Conservation (phyloP, 805 yeast species). For the Vanderwaltozyma yarrowii region DNA sequence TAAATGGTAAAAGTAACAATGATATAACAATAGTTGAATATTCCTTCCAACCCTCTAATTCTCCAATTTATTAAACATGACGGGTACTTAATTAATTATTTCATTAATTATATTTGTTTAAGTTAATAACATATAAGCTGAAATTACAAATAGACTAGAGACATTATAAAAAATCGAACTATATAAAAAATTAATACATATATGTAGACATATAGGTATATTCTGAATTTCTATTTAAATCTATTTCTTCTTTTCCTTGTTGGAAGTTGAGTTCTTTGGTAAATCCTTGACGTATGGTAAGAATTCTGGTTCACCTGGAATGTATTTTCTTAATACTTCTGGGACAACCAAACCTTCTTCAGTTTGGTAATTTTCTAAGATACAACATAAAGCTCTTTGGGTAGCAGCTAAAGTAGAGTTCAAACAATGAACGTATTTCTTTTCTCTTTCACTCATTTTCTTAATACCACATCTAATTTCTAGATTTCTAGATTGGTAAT, state of each 20-base stretch:
- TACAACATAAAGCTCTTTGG: conserved; percentile 95
- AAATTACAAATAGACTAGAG: too few relatives aligned
- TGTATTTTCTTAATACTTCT: conserved; percentile 88
- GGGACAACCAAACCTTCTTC: conserved; percentile 92
- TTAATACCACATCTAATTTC: conserved; percentile 98
- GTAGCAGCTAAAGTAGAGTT: conserved; percentile 97
- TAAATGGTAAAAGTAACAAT: not conserved
- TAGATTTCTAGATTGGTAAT: conserved; percentile 95
- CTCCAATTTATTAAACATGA: too few relatives aligned
- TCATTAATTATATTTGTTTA: too few relatives aligned
- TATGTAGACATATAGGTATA: not conserved
- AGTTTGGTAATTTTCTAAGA: conserved; percentile 95
- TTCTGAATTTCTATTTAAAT: not conserved
- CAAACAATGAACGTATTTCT: conserved; percentile 97
- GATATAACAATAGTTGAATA: too few relatives aligned
- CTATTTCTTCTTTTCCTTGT: conserved; percentile 40
- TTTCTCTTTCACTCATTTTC: conserved; percentile 87
- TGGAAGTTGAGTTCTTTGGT: conserved; percentile 88
- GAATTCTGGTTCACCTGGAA: conserved; percentile 98
- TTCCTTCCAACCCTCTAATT: too few relatives aligned
- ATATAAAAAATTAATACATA: too few relatives aligned
- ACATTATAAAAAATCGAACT: too few relatives aligned
- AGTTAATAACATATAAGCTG: too few relatives aligned
- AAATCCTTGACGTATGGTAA: conserved; percentile 82
- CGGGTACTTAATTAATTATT: too few relatives aligned